Evolutionary conservation across 768 basidiomycete genomes (phyloP), one percentile per base, ranked within the genome.

Genomic region (Leccinum imitatum): DNA sequence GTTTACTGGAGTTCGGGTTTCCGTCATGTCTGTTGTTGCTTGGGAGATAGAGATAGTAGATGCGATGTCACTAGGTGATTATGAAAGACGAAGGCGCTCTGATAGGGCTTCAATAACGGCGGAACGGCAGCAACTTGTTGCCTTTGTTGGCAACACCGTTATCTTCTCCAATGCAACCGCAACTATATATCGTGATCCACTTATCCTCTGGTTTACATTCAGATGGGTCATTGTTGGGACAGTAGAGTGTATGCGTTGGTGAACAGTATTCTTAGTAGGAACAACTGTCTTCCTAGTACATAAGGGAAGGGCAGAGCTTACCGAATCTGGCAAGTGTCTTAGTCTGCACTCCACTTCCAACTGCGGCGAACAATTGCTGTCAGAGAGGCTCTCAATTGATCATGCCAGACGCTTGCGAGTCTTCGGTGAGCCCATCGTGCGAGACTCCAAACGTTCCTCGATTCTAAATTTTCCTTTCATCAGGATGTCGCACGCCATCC

Each of bases 11-110:
- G 21, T 46, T 19, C 11, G 47, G 21, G 35, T 48, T 23, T 46
- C n/a, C 7, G 60, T 21, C 69, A 71, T 73, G 51, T 59, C 65
- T 23, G 23, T 23, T 62, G 41, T 35, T 50, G 59, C 47, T 53
- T 27, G n/a, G 19, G 14, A 6, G 10, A 19, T 46, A 19, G 14
- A 6, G 10, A 19, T 46, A 19, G 44, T 46, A 19, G n/a, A 46
- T 19, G 9, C 50, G 23, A 13, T 44, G n/a, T 31, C 23, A 23
- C 13, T 14, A 23, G 21, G 11, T 4, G 10, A 4, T 31, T 11
- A 37, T 37, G 35, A 37, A 15, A 37, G 35, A 37, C 5, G 35
- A 6, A 37, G 14, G 14, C 37, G 14, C 14, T 39, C n/a, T n/a
- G n/a, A 47, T 30, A 44, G 19, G 7, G 41, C 50, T 50, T 25